Conservation (phyloP, 495 filamentous ascomycete species). For the Tricharina praecox region DNA sequence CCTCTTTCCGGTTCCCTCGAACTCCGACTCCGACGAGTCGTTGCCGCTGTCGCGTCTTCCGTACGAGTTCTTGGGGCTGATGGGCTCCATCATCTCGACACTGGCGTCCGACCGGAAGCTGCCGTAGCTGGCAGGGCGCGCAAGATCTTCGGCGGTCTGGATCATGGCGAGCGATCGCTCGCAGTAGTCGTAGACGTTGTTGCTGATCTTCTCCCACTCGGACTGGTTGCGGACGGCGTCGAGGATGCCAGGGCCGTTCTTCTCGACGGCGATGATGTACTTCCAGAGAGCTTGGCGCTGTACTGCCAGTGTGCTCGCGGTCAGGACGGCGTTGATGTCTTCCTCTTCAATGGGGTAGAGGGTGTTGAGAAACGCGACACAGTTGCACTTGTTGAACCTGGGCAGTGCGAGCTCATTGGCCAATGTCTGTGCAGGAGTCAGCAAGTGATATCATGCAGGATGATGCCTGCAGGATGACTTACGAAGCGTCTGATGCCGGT, state of each 20-base stretch:
- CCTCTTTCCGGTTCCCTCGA: slow-evolving; percentile 12
- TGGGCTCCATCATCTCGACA: slow-evolving; percentile 11
- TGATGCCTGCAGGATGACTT: slow-evolving; percentile 21
- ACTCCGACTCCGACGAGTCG: slow-evolving; percentile 13
- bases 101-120: slow-evolving; percentile 23
- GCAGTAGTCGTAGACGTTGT: slow-evolving; percentile 45
- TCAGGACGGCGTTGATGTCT: slow-evolving; percentile 33
- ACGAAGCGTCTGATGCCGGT: slow-evolving; percentile 56
- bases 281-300: slow-evolving; percentile 52
- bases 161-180: slow-evolving; percentile 28
- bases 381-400: slow-evolving; percentile 51
- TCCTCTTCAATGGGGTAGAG: slow-evolving; percentile 41
- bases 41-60: slow-evolving; percentile 14
- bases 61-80: slow-evolving; percentile 7
- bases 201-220: slow-evolving; percentile 40
- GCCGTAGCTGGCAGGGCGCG: slow-evolving; percentile 22
- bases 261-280: slow-evolving; percentile 45
- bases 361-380: slow-evolving; percentile 61
- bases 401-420: slow-evolving; percentile 52
- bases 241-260: slow-evolving; percentile 40
- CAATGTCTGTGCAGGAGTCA: slow-evolving; percentile 37
- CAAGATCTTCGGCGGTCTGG: slow-evolving; percentile 23
- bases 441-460: slow-evolving; percentile 12
- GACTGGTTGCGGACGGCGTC: slow-evolving; percentile 38
- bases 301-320: slow-evolving; percentile 34